Evolutionary conservation across 1,284 basidiomycete species (phyloP), one percentile per base, ranked within the genome.

Genomic region (Ceratobasidium papillatum): DNA sequence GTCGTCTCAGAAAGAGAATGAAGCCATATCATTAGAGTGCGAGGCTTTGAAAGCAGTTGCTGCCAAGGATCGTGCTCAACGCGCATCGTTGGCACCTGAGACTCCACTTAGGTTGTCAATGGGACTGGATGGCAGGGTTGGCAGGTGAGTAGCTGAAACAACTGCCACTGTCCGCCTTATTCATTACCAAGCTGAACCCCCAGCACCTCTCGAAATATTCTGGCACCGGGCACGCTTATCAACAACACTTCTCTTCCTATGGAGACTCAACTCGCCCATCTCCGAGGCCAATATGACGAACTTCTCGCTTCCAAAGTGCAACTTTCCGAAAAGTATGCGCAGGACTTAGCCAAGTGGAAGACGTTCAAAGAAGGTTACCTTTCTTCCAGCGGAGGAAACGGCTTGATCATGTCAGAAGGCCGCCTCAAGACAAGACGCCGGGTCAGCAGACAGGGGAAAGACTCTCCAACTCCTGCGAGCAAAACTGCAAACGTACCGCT

Each of bases 341-440:
- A 78, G 12, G 86, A 88, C 77, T 87, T 84, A 78, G 83, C 82
- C 75, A 86, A 84, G 75, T 89, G 87, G 87, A 81, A 81, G 54
- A 78, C 78, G 17, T 84, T 88, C 77, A 85, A 84, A 58, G 77
- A 79, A 27, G 19, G 47, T 3, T 38, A 27, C n/a, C 66, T 51
- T 45, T 30, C 25, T 45, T 27, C 52, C 2, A 69, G 38, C 43
- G 52, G 51, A 22, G 66, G 66, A 2, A 56, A 58, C 3, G 52
- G 66, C 1, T 27, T 69, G 41, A 32, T 69, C 25, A 27, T 58
- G 34, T 58, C 66, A 12, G 66, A 56, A 34, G 54, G 43, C 17
- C 30, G 66, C 22, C 30, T 69, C 25, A 69, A 32, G 52, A 69
- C 52, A 12, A 51, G 43, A 9, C n/a, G 66, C 14, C 51, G 52